Evolutionary conservation across 2,329 filamentous ascomycete genomes (phyloP).

Genomic region (Xylogone sp.): DNA sequence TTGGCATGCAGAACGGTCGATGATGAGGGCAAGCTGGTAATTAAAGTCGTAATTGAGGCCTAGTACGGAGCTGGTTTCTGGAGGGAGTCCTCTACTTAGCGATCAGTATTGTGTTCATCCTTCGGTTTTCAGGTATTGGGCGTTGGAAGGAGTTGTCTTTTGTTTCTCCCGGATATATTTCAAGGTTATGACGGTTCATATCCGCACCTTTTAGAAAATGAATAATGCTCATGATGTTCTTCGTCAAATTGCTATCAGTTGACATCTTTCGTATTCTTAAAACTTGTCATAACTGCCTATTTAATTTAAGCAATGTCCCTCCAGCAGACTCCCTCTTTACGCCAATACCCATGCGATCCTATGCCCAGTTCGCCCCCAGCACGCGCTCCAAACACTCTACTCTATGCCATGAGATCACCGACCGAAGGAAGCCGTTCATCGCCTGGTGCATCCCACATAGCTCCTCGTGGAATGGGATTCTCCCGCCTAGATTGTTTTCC

Average conservation of each 20-base stretch:
- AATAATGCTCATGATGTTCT: too few relatives aligned
- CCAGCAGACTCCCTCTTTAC: not conserved
- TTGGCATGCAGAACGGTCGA: constrained; percentile 67
- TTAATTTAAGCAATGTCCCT: too few relatives aligned
- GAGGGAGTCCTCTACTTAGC: too few relatives aligned
- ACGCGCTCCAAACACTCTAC: not conserved
- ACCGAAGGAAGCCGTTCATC: not conserved
- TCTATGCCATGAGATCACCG: constrained; percentile 11
- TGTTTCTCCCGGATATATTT: not conserved
- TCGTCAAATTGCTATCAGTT: too few relatives aligned
- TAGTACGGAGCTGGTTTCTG: constrained; percentile 24
- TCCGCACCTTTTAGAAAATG: too few relatives aligned
- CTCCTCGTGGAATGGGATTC: constrained; percentile 3
- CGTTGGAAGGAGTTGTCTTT: not conserved
- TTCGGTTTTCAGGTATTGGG: too few relatives aligned
- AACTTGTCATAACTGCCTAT: too few relatives aligned
- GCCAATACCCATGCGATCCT: constrained; percentile 2
- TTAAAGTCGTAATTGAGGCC: constrained; percentile 67
- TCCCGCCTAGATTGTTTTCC: constrained; percentile 20
- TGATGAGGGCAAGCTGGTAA: constrained; percentile 61
- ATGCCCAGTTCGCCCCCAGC: not conserved
- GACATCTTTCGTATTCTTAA: too few relatives aligned
- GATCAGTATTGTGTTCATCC: too few relatives aligned
- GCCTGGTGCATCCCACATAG: constrained; percentile 7
- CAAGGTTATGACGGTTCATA: too few relatives aligned